Evolutionary conservation across 2,329 filamentous ascomycete genomes (phyloP).

Genomic region (Chaetomiaceae sp.): DNA sequence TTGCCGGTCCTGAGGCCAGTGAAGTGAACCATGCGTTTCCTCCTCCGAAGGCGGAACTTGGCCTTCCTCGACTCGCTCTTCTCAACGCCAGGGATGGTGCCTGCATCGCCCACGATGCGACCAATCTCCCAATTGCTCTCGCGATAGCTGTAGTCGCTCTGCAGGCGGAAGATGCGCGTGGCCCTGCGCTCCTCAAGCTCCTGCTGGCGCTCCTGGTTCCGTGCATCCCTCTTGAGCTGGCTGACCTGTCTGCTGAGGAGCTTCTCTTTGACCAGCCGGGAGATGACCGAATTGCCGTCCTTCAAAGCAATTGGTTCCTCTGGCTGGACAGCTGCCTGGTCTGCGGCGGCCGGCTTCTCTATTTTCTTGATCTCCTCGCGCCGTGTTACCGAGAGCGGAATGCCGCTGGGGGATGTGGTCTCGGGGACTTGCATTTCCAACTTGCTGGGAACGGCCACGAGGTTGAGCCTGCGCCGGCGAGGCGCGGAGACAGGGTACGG

Average conservation of each 20-base stretch:
- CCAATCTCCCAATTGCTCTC: slow-evolving; percentile 59
- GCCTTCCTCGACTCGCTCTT: slow-evolving; percentile 48
- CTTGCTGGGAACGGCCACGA: slow-evolving; percentile 51
- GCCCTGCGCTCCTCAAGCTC: slow-evolving; percentile 37
- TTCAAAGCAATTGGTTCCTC: slow-evolving; percentile 9
- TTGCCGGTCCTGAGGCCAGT: slow-evolving; percentile 24
- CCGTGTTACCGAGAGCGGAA: slow-evolving; percentile 32
- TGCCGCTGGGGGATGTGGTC: slow-evolving; percentile 34
- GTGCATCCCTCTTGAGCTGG: slow-evolving; percentile 14
- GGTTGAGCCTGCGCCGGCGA: slow-evolving; percentile 69
- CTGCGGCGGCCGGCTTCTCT: neutral
- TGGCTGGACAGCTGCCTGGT: neutral
- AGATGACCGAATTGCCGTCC: slow-evolving; percentile 22
- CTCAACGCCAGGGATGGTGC: slow-evolving; percentile 30
- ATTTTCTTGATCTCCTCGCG: slow-evolving; percentile 21
- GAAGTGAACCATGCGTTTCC: slow-evolving; percentile 21
- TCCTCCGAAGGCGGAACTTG: slow-evolving; percentile 36
- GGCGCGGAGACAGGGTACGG: slow-evolving; percentile 71
- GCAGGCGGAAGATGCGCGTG: slow-evolving; percentile 45
- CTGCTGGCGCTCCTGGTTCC: slow-evolving; percentile 27
- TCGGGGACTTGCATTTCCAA: slow-evolving; percentile 31
- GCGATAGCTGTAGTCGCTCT: slow-evolving; percentile 52
- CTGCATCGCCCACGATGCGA: slow-evolving; percentile 39
- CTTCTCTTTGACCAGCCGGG: slow-evolving; percentile 23
- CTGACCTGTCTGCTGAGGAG: slow-evolving; percentile 14